Evolutionary conservation across 169 alveolate genomes (phyloP).

Genomic region (Babesia sp.): DNA sequence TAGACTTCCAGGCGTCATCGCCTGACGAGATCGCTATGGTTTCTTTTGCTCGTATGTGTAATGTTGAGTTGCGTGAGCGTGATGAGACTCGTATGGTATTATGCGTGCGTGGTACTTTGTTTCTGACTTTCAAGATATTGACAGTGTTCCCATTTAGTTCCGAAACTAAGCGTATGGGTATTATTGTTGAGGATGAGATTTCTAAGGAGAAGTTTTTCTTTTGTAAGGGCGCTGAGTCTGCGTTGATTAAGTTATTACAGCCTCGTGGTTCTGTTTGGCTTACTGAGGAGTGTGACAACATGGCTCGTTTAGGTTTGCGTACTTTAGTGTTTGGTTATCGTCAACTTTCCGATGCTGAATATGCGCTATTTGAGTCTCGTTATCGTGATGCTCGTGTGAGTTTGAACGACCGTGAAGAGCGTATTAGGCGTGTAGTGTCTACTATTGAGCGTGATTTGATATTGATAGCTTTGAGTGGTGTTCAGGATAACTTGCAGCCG

Average conservation of each 20-base stretch:
- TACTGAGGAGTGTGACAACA: conserved; percentile 87
- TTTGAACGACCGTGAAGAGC: conserved; percentile 71
- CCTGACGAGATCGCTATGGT: conserved; percentile 99
- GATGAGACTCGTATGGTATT: conserved; percentile 84
- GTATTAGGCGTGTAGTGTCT: conserved; percentile 64
- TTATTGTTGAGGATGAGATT: conserved; percentile 84
- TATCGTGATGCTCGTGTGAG: conserved; percentile 66
- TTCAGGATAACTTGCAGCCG: conserved; percentile 94
- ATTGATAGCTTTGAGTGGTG: conserved; percentile 93
- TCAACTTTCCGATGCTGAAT: conserved; percentile 86
- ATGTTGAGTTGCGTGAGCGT: conserved; percentile 86
- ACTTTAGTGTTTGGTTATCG: conserved; percentile 93
- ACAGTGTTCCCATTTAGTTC: conserved; percentile 95
- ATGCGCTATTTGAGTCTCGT: conserved; percentile 68
- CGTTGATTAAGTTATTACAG: conserved; percentile 86
- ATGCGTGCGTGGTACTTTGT: conserved; percentile 55
- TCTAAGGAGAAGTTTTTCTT: conserved; percentile 70
- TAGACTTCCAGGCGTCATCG: conserved; percentile 93
- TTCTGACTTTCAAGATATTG: conserved; percentile 85
- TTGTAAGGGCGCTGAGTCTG: conserved; percentile 94
- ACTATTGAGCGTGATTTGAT: conserved; percentile 84
- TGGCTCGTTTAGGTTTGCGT: conserved; percentile 93
- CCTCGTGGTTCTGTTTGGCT: conserved; percentile 85
- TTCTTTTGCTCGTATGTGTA: conserved; percentile 90
- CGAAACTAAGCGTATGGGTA: conserved; percentile 98